A percentile compares a stretch with the other conserved stretches of the same genome.
phyloP scores from a whole-genome alignment of 148 eudicot species.

The Camellia lanceoleosa region DNA sequence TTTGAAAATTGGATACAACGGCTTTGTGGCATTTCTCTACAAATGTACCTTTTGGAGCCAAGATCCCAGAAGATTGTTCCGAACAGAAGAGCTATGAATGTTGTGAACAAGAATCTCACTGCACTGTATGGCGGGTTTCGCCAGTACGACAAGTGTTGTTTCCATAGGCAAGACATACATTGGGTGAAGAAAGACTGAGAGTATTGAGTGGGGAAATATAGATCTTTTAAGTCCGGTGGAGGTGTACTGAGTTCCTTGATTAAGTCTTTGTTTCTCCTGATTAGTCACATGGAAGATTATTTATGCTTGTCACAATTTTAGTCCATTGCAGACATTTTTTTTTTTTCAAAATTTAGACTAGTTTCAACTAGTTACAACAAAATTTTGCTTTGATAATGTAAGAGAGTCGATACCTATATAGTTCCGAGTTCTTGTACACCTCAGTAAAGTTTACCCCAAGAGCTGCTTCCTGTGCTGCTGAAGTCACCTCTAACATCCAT shows the following conservation, averaged over 20 bases:
- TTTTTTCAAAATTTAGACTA: too few species aligned
- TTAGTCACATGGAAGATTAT: background rate
- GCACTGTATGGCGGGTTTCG: constrained; percentile 71
- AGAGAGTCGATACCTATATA: constrained; percentile 36
- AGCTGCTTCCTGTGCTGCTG: constrained; percentile 52
- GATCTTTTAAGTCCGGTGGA: constrained; percentile 51
- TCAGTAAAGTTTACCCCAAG: constrained; percentile 59
- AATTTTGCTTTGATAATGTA: background rate
- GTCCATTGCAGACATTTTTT: too few species aligned
- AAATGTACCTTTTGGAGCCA: constrained; percentile 58
- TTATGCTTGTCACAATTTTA: too few species aligned
- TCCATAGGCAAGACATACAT: constrained; percentile 72
- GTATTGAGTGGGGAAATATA: constrained; percentile 46
- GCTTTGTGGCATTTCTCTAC: background rate
- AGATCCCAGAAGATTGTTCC: constrained; percentile 86
- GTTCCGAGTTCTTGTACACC: constrained; percentile 53
- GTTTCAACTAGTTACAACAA: background rate
- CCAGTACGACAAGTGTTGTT: constrained; percentile 78
- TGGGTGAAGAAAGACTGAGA: constrained; percentile 57
- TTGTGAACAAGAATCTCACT: constrained; percentile 56
- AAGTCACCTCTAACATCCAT: constrained; percentile 74
- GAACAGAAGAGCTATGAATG: constrained; percentile 39
- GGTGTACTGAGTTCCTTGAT: constrained; percentile 54
- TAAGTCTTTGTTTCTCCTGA: constrained; percentile 68
- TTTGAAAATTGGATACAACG: background rate